Evolutionary conservation across 2,329 filamentous ascomycete genomes (phyloP).

Genomic region (Graphium sp.): DNA sequence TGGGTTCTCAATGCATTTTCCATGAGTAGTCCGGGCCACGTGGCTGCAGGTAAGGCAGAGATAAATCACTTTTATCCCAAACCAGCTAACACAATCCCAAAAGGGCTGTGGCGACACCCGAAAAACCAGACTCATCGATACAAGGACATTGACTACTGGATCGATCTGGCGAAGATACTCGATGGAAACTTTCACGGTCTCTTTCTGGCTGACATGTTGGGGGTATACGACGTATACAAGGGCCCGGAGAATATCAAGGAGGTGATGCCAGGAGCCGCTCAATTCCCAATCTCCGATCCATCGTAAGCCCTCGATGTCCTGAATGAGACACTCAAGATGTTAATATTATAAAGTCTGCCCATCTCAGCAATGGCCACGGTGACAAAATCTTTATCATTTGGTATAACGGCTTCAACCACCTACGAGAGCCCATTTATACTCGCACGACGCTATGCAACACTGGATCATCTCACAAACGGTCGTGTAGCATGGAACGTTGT

Average conservation of each 20-base stretch:
- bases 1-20: constrained; percentile 8
- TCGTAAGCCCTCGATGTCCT: no score
- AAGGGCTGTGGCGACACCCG: constrained; percentile 9
- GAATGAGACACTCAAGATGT: not conserved
- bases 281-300: constrained; percentile 24
- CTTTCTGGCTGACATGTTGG: constrained; percentile 31
- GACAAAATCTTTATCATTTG: constrained; percentile 22
- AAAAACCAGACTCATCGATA: constrained; percentile 8
- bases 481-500: constrained; percentile 32
- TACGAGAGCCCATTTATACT: constrained; percentile 17
- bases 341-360: constrained; percentile 6
- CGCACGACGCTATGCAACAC: constrained; percentile 15
- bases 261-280: constrained; percentile 17
- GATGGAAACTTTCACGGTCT: constrained; percentile 29
- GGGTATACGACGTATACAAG: constrained; percentile 18
- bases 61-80: not conserved
- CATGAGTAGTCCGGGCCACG: constrained; percentile 8
- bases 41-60: constrained; percentile 4
- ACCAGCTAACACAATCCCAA: not conserved
- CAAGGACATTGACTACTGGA: constrained; percentile 21
- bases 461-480: constrained; percentile 18
- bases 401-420: constrained; percentile 16
- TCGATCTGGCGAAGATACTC: constrained; percentile 26
- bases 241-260: constrained; percentile 6
- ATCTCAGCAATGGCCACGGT: constrained; percentile 27